Percentiles rank a stretch among this genome's conserved stretches.
Evolutionary conservation across 192 early-diverging fungal species (phyloP).

Genomic region (Coemansia sp.): DNA sequence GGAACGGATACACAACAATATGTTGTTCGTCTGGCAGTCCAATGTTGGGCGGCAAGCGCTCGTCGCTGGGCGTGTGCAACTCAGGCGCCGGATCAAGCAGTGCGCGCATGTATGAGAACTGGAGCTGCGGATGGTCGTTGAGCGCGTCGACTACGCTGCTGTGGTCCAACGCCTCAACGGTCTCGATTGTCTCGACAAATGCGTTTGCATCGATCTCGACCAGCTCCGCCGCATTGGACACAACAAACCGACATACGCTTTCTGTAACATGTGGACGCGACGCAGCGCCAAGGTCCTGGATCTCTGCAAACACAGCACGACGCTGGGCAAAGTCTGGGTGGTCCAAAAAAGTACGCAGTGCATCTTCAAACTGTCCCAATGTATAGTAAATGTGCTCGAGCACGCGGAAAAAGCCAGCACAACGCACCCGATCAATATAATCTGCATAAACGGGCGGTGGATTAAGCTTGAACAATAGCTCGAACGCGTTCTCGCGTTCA

Average conservation of each 20-base stretch:
- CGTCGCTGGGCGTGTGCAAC: conserved; percentile 16
- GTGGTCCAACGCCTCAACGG: conserved; percentile 21
- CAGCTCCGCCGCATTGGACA: conserved; percentile 13
- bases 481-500: conserved; percentile 47
- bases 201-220: conserved; percentile 39
- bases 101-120: conserved; percentile 39
- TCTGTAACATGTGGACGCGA: conserved; percentile 10
- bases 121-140: conserved; percentile 14
- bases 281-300: conserved; percentile 20
- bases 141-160: conserved; percentile 15
- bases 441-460: conserved; percentile 32
- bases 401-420: conserved; percentile 45
- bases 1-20: conserved; percentile 43
- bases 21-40: conserved; percentile 46
- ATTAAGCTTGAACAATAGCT: conserved; percentile 41
- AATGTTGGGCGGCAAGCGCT: conserved; percentile 42
- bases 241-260: conserved; percentile 17
- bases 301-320: conserved; percentile 34
- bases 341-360: conserved; percentile 42
- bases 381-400: conserved; percentile 38
- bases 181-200: conserved; percentile 27
- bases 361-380: conserved; percentile 29
- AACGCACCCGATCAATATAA: conserved; percentile 31
- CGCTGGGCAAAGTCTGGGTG: conserved; percentile 37
- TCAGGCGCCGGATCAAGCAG: conserved; percentile 37